phyloP scores from a whole-genome alignment of 768 basidiomycete genomes.

The Boletus pseudo-olivaceus region DNA sequence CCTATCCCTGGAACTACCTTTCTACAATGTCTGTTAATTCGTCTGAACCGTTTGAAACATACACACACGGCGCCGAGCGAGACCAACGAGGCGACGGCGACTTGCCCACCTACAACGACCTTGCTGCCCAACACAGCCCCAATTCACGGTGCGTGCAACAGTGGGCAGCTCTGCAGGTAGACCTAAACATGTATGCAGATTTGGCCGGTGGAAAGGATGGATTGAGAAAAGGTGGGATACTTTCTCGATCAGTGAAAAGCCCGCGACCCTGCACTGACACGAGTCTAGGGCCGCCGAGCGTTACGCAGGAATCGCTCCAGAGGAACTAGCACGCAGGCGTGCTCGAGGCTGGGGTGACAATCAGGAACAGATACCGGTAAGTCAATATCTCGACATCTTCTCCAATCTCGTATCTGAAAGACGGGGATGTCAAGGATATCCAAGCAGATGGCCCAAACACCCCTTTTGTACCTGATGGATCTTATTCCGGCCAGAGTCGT shows the following conservation, averaged over 20 bases:
- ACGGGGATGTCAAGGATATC: conserved; percentile 10
- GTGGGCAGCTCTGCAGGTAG: background rate
- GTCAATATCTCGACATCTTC: background rate
- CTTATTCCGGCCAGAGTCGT: conserved; percentile 11
- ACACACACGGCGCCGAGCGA: conserved; percentile 36
- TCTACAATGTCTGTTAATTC: conserved; percentile 21
- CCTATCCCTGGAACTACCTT: background rate
- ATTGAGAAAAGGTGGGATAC: conserved; percentile 73
- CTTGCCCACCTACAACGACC: conserved; percentile 77
- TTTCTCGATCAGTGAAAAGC: background rate
- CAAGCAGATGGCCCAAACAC: conserved; percentile 8
- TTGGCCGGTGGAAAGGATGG: conserved; percentile 84
- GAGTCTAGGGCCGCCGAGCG: conserved; percentile 74
- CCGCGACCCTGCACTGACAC: conserved; percentile 1
- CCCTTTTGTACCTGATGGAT: conserved; percentile 1
- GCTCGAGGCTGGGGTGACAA: conserved; percentile 70
- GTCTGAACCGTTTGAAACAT: conserved; percentile 23
- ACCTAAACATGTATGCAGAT: conserved; percentile 42
- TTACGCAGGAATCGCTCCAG: conserved; percentile 61
- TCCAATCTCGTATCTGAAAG: conserved; percentile 6
- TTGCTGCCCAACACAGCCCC: conserved; percentile 71
- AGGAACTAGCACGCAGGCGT: conserved; percentile 53
- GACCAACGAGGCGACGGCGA: conserved; percentile 47
- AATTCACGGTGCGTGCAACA: conserved; percentile 64
- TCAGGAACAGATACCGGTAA: conserved; percentile 16